These are phyloP conservation scores for Biscogniauxia mediterranea DNA, from an alignment of 2,329 filamentous ascomycete species.

Conservation along the genomic window DNA sequence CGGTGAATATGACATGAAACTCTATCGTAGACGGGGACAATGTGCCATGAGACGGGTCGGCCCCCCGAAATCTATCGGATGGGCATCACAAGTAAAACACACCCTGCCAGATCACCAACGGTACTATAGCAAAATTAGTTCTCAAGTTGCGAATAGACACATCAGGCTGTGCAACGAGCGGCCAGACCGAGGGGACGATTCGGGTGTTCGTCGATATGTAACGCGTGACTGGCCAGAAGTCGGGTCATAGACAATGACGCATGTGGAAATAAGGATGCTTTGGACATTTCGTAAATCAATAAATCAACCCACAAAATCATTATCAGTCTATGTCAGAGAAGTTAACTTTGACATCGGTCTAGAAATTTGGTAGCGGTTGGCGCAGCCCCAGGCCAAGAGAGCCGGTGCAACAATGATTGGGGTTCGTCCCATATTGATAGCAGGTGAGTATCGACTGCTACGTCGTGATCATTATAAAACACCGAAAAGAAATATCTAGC, in stretches of 20 bases:
- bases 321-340: neutral
- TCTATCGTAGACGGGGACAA: neutral
- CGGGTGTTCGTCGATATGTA: neutral
- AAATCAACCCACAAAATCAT: neutral
- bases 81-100: neutral
- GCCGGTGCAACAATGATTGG: neutral
- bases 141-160: neutral
- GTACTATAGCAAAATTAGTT: neutral
- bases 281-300: neutral
- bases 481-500: neutral
- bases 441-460: neutral
- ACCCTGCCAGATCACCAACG: neutral
- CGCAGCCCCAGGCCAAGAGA: neutral
- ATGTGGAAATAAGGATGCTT: neutral
- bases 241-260: neutral
- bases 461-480: neutral
- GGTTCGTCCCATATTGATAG: neutral
- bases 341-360: neutral
- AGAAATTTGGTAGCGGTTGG: neutral
- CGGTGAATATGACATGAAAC: neutral
- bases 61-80: neutral
- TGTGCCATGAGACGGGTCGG: neutral
- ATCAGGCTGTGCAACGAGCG: neutral
- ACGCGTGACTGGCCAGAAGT: neutral
- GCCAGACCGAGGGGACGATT: neutral